A percentile compares a stretch with the other conserved stretches of the same genome.
These are phyloP conservation scores for Fusarium sp. DNA, from an alignment of 2,329 filamentous ascomycete genomes.

Conservation along the genomic window DNA sequence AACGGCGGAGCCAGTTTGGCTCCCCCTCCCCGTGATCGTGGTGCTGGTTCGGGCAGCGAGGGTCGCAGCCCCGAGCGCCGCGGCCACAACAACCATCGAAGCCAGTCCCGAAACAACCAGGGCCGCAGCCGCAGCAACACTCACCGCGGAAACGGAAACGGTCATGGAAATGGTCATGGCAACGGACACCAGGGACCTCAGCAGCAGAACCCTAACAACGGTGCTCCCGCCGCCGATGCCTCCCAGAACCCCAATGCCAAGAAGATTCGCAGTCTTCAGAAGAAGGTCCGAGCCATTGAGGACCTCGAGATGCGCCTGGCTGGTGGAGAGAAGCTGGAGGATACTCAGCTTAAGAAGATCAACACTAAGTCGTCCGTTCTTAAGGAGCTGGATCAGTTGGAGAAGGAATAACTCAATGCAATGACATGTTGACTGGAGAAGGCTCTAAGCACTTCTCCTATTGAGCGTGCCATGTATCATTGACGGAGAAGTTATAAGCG, in stretches of 20 bases:
- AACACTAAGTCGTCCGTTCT: slow-evolving; percentile 83
- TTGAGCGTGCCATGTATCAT: slow-evolving; percentile 15
- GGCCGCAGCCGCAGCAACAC: slow-evolving; percentile 62
- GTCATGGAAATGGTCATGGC: slow-evolving; percentile 15
- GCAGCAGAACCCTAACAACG: slow-evolving; percentile 48
- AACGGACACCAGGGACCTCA: slow-evolving; percentile 41
- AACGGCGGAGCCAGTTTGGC: slow-evolving; percentile 58
- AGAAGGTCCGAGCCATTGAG: slow-evolving; percentile 98
- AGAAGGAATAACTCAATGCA: slow-evolving; percentile 44
- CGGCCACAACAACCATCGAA: slow-evolving; percentile 52
- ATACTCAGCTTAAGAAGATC: slow-evolving; percentile 99
- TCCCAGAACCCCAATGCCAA: slow-evolving; percentile 80
- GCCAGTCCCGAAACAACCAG: slow-evolving; percentile 63
- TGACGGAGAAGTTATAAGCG: slow-evolving; percentile 5
- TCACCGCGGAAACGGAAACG: slow-evolving; percentile 46
- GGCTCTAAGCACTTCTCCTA: slow-evolving; percentile 8
- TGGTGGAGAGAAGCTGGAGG: slow-evolving; percentile 93
- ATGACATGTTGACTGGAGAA: neutral
- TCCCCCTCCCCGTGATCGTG: slow-evolving; percentile 53
- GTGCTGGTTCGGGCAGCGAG: slow-evolving; percentile 56
- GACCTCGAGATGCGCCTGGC: slow-evolving; percentile 97
- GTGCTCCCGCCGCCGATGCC: slow-evolving; percentile 58
- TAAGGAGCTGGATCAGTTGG: slow-evolving; percentile 76
- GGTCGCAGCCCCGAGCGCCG: slow-evolving; percentile 73
- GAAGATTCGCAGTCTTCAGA: slow-evolving; percentile 90